Evolutionary conservation across 805 yeast genomes (phyloP), one percentile per base, ranked within the genome.

Genomic region (Candida yuanshanica): DNA sequence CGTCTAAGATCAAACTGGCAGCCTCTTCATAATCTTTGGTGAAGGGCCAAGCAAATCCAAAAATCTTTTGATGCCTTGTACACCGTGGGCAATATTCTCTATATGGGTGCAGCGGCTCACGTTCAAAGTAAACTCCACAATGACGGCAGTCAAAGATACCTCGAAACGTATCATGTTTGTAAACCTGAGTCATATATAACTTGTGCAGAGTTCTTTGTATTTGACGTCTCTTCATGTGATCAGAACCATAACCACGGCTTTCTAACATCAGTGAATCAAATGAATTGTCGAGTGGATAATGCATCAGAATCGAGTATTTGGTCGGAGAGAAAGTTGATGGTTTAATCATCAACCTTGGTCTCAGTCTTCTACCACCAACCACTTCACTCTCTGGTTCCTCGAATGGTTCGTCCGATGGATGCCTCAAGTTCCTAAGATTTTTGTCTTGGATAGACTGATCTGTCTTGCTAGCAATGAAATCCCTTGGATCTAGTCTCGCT

Each of bases 101-200:
- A 26, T 33, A 39, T 2, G 12, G 31, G 20, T 43, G 42, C 1
- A 8, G 11, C 2, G 25, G 6, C 7, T 32, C 25, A 3, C 33
- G 35, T 16, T 46, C 34, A 35, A 58, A 59, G 38, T 59, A 59
- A 13, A 50, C 45, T 1, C 63, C 64, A 48, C 64, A 59, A 33
- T 57, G 47, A 17, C 48, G 33, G 38, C 64, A 59, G 37, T 59
- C 63, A 39, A 49, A 58, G 5, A 54, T 42, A n/a, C 17, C 24
- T 13, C 18, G 22, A 8, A 42, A 23, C 3, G 36, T 22, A 9
- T 47, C 43, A 5, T 32, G 24, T 7, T 36, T 46, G 31, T 53
- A 59, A 3, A 42, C 18, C 2, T 26, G 16, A 1, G 35, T 33
- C 44, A 47, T 50, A 38, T 47, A 52, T 1, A 55, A 36, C 20